Evolutionary conservation across 108 stramenopile species (phyloP), one percentile per base, ranked within the genome.

Genomic region (Skeletonema tropicum): DNA sequence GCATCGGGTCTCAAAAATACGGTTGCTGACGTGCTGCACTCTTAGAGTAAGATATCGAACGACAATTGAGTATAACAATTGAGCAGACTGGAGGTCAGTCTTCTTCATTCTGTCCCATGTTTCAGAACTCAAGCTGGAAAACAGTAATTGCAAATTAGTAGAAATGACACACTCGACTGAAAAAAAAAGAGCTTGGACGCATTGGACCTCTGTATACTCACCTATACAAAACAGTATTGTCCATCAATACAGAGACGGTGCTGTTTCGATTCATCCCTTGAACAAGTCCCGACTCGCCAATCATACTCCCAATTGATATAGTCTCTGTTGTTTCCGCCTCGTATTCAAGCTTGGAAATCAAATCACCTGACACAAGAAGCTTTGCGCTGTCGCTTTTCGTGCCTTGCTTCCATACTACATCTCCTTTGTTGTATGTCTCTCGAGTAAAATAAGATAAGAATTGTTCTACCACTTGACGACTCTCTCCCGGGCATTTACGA

Each of bases 1-100:
- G 76, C 82, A 90, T 0, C 75, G 70, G 33, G 88, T 92, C 65
- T 92, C 86, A 64, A 89, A 88, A 21, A 89, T 87, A 12, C 91
- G 79, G 71, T 92, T 92, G 66, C 83, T 89, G 19, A 87, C 87
- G 70, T 90, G 91, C 67, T 92, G 91, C 6, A 90, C 88, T 30
- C 91, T 73, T 0, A 79, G 70, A 9, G 86, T 83, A 68, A 92
- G 73, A 66, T 90, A 89, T 36, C 80, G 73, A 35, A 90, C 79
- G 17, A 84, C 87, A 70, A 90, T 83, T 13, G 60, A 21, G 68
- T 87, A 86, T 10, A 90, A 73, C 46, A 88, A 66, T 36, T 81
- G 68, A 25, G 91, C 91, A 35, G 78, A 71, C 8, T 49, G 69
- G 2, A 86, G 89, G 25, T 89, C 61, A 13, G 70, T 75, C n/a